Evolutionary conservation across 2,329 filamentous ascomycete species (phyloP).

Genomic region (Botrytis fabae): DNA sequence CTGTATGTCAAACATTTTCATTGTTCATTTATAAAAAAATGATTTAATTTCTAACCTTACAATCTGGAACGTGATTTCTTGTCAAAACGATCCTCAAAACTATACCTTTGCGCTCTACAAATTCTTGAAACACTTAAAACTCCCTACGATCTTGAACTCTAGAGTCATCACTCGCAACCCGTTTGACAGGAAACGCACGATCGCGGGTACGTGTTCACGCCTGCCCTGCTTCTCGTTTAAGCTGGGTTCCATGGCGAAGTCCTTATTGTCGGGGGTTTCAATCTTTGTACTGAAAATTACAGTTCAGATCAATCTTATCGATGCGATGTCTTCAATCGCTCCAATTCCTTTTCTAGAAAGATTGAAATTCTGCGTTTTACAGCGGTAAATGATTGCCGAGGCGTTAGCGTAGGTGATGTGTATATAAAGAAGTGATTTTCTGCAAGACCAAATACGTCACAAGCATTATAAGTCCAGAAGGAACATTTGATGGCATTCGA

Average conservation of each 20-base stretch:
- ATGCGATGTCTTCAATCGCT: neutral
- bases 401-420: neutral
- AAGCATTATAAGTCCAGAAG: neutral
- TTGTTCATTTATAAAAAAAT: neutral
- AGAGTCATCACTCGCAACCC: neutral
- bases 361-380: neutral
- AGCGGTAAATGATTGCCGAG: neutral
- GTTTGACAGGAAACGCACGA: neutral
- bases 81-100: neutral
- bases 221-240: neutral
- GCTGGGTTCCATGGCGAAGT: neutral
- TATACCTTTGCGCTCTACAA: neutral
- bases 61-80: neutral
- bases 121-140: neutral
- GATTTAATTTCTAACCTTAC: neutral
- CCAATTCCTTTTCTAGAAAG: too few species aligned
- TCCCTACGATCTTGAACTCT: neutral
- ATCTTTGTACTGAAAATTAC: neutral
- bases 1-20: neutral
- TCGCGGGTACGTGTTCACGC: neutral
- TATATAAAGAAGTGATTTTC: neutral
- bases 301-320: too few species aligned
- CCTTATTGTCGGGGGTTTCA: neutral
- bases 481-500: neutral
- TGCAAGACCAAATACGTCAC: too few species aligned